Base-by-base conservation (phyloP, 345 rosid genomes). In the Eucalyptus brandiana region DNA sequence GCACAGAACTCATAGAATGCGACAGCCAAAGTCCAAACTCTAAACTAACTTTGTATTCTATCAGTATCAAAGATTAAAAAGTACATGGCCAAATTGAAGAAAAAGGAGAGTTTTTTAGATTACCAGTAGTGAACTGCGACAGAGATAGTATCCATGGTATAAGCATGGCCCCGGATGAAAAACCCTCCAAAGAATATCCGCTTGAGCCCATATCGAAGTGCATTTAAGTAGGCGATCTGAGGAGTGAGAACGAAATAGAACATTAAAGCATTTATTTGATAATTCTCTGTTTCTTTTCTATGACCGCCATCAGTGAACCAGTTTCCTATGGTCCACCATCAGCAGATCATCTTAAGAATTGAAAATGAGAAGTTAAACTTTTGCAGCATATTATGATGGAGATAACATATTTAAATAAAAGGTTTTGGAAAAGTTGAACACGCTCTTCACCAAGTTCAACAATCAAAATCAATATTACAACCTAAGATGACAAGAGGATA, bases 81-180 rank as follows among this genome's bases (percentile, higher is more conserved):
- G 26, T n/a, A 56, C 45, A 45, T 14, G 87, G 37, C 87, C 51
- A 48, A 49, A 42, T 18, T 58, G 47, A 42, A 58, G 60, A 34
- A 56, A 54, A 65, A 90, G 9, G 51, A 87, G 42, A 34, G 28
- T 34, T 54, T 40, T 14, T 58, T 44, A 56, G 86, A 81, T 92
- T 93, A 95, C 98, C 99, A 96, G 92, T 93, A 96, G 48, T 94
- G 89, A 86, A 96, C 99, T 17, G 96, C 98, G 34, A 96, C 97
- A 45, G 98, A 94, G 49, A 96, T 94, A 24, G 98, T 97, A 88
- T 97, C 99, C 98, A 96, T 94, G 48, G 97, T 97, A 89, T 93
- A 97, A 51, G 93, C 93, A 8, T 94, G 98, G 60, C 97, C 95
- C 23, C 95, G 93, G 53, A 97, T 96, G 89, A 97, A 97, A 91